Evolutionary conservation across 306 rosid genomes (phyloP), one percentile per base, ranked within the genome.

Genomic region (Castanospermum australe): DNA sequence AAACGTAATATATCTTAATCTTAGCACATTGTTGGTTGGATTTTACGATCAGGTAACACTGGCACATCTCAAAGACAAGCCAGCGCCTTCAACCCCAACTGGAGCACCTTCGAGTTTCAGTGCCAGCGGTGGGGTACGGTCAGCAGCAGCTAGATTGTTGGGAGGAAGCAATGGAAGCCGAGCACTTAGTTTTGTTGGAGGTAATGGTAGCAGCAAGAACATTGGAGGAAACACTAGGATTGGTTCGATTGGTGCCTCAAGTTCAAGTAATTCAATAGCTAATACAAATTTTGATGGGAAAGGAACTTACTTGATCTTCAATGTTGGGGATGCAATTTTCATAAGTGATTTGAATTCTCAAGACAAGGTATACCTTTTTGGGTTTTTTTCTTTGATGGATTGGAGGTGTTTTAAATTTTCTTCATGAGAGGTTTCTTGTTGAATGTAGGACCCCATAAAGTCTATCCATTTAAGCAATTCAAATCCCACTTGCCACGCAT

Each of bases 291-390:
- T 91, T 80, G 99, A 96, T 54, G 98, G 99, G 57, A 96, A 90
- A 75, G 99, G 99, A 54, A 84, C 94, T 11, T 96, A 91, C 69
- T 79, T 96, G 91, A 84, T 93, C 75, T 96, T 96, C 85, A 93
- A 93, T 81, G 99, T 89, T 18, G 97, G 99, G 50, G 99, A 96
- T 85, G 93, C 98, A 12, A 90, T 96, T 79, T 96, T 91, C 82
- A 84, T 96, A 32, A 94, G 99, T 62, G 99, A 93, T 80, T 91
- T 96, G 82, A 93, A 93, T 86, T 93, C 99, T 68, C 97, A 87
- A 67, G 99, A 96, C 82, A 96, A 95, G 97, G 99, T 95, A 88
- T 56, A 77, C n/a, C 17, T 55, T 15, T 20, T 42, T 28, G 38
- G 73, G 5, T 61, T n/a, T n/a, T n/a, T n/a, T n/a, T n/a, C n/a